Base-by-base conservation (phyloP, 2,329 filamentous ascomycete genomes). In the Daldinia sp. region DNA sequence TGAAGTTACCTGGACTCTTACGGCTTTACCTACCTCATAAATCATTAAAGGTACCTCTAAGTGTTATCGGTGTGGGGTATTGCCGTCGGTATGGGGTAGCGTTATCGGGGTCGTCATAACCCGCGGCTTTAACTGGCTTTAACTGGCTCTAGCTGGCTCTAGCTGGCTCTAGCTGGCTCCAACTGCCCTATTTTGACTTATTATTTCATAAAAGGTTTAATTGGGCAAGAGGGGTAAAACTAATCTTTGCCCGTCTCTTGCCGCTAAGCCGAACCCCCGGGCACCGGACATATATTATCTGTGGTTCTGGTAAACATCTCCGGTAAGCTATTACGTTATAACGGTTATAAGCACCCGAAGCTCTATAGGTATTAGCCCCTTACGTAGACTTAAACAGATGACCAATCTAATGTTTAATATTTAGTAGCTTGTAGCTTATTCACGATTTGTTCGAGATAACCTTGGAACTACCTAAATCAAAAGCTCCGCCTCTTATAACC, bases 191-290 rank as follows among this genome's bases (percentile, higher is more conserved):
- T 20, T 42, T 20, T 20, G 7, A 15, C 41, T 42, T 30, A 50
- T 51, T 51, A 51, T 51, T 51, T 26, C 46, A 51, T 51, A 51
- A 67, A 56, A 48, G n/a, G 55, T 56, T 50, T 56, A 50, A 63
- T 67, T 60, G 56, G 61, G 48, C 33, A 63, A 50, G 67, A 63
- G 70, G 70, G 69, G 70, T 68, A 35, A 5, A 4, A 18, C 3
- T 13, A 26, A 1, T 56, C 56, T 68, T 44, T n/a, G 23, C n/a
- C 53, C 59, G 57, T 12, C n/a, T 37, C n/a, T 61, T 65, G 63
- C 74, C 74, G 74, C 59, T 60, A 73, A 74, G 68, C 74, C 74
- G 74, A 74, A 54, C 50, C 59, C 59, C 59, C 51, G 51, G 37
- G 12, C 30, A 37, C 51, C 51, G 51, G 51, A 54, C 26, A 13